A percentile compares a stretch with the other conserved stretches of the same genome.
phyloP scores from a whole-genome alignment of 176 grass and related monocot species.

The Dendrocalamus sinicus region DNA sequence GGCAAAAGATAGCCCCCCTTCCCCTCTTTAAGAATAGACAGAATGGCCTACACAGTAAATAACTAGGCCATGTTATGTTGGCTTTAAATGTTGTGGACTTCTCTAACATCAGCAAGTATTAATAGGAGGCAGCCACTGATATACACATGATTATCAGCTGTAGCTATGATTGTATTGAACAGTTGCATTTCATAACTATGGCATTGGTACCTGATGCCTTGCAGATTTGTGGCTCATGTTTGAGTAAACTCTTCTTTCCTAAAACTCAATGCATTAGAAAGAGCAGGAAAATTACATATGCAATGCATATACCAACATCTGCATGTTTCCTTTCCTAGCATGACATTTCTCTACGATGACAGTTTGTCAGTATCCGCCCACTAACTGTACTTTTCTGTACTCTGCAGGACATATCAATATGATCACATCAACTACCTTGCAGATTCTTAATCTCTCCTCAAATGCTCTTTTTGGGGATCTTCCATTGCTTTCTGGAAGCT shows the following conservation, averaged over 20 bases:
- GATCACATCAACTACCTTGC: conserved; percentile 92
- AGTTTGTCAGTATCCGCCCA: not conserved
- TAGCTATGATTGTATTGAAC: conserved; percentile 15
- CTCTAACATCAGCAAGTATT: conserved; percentile 23
- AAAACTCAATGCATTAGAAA: conserved; percentile 24
- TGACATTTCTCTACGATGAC: conserved; percentile 7
- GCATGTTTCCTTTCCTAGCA: conserved; percentile 22
- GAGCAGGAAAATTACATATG: not conserved
- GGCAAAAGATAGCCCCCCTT: not conserved
- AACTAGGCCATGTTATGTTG: conserved; percentile 23
- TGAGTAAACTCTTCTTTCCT: not conserved
- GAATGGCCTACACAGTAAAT: conserved; percentile 29
- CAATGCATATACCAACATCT: not conserved
- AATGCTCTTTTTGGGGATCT: conserved; percentile 89
- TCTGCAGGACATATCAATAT: conserved; percentile 95
- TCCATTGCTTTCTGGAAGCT: conserved; percentile 88
- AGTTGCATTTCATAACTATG: conserved; percentile 27
- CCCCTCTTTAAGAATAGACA: not conserved
- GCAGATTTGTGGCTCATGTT: not conserved
- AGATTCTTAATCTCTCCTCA: conserved; percentile 85
- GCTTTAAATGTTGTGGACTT: conserved; percentile 39
- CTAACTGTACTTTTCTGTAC: conserved; percentile 40
- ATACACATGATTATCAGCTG: conserved; percentile 28
- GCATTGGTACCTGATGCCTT: not conserved
- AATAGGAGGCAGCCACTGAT: not conserved